Conservation (phyloP, 495 filamentous ascomycete species). For the Neurospora hispaniola region DNA sequence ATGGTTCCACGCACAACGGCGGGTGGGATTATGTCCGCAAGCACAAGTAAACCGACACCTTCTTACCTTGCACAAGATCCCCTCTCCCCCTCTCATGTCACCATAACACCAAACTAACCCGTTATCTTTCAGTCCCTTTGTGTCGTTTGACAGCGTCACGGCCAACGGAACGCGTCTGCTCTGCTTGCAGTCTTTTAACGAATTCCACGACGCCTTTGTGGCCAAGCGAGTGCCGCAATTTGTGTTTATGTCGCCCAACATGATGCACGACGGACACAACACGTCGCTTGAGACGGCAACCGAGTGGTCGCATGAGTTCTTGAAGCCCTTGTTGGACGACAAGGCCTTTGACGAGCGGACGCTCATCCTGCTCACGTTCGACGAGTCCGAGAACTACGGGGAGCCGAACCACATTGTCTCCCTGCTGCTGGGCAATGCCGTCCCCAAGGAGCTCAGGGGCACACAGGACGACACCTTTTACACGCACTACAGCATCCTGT, state of each 20-base stretch:
- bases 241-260: constrained; percentile 59
- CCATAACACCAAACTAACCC: constrained; percentile 1
- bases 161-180: constrained; percentile 43
- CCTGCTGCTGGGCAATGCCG: constrained; percentile 52
- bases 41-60: constrained; percentile 40
- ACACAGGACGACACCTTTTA: constrained; percentile 58
- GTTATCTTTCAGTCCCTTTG: constrained; percentile 29
- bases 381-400: constrained; percentile 50
- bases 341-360: constrained; percentile 49
- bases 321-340: constrained; percentile 47
- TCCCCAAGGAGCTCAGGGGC: constrained; percentile 45
- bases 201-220: constrained; percentile 44
- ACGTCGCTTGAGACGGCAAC: constrained; percentile 49
- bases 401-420: constrained; percentile 49
- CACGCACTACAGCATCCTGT: constrained; percentile 59
- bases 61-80: background rate
- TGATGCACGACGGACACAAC: constrained; percentile 64
- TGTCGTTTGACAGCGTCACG: constrained; percentile 39
- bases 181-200: constrained; percentile 49
- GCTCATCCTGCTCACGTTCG: constrained; percentile 58
- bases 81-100: background rate
- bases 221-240: constrained; percentile 54
- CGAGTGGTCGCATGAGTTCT: constrained; percentile 46
- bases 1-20: constrained; percentile 33
- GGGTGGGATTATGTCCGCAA: constrained; percentile 59